Evolutionary conservation across 2,329 filamentous ascomycete species (phyloP), one percentile per base, ranked within the genome.

Genomic region (Colletotrichum caudatum): DNA sequence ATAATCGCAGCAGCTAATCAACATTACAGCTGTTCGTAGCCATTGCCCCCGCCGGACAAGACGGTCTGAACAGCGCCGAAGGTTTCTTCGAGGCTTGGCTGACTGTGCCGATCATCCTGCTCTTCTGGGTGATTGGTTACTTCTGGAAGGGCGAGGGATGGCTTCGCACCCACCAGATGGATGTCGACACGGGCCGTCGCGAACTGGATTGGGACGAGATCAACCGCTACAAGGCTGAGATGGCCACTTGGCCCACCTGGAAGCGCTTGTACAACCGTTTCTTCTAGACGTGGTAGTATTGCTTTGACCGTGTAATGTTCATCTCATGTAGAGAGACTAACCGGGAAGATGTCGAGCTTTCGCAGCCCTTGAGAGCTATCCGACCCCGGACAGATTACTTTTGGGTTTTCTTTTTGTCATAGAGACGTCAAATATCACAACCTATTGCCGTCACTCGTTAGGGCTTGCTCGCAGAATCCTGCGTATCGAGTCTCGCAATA

Each of bases 21-120:
- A n/a, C 5, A 1, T 23, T 1, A 1, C 5, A 68, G 81, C 84
- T 87, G 74, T 87, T 85, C 74, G 82, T 82, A 3, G 85, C 85
- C 4, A 78, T 88, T 0, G 78, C 73, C 14, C 73, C 71, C 76
- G 76, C 54, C 74, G 79, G 8, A 65, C 78, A 26, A 69, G 46
- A 12, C 48, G 57, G 63, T 29, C 60, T 74, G 5, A 72, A 72
- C 18, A 41, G 35, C 12, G 73, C 62, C 14, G 64, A 35, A 9
- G 73, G 73, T 4, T 74, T 74, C 68, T 74, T 74, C 26, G 69
- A 74, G 58, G 69, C 64, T 12, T 72, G 69, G 48, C 68, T 74
- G 0, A 70, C 73, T 20, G 61, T 74, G 7, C 73, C 73, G 3
- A 63, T 74, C 23, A 71, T 74, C 8, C 16, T 74, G 4, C 7